Base-by-base conservation (phyloP, 441 rosid genomes). In the Breynia disticha region DNA sequence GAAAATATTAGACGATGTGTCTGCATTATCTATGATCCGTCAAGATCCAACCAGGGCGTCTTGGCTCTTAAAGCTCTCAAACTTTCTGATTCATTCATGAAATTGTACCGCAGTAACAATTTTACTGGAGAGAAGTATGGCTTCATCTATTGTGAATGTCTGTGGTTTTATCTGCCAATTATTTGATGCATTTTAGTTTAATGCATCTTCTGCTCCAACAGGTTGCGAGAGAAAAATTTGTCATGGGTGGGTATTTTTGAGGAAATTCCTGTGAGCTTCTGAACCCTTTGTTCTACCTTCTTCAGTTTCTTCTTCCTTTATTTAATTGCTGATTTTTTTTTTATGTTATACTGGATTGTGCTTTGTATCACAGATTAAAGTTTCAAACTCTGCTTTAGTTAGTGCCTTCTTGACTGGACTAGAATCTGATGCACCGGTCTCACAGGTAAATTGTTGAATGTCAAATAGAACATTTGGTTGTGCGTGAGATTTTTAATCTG, bases 231-330 rank as follows among this genome's bases (percentile, higher is more conserved):
- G 84, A 86, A 75, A 66, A 93, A 86, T 59, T 78, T 93, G 79
- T 82, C 98, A 44, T 93, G 98, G 98, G 87, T 84, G 79, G 97
- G 86, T 72, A 89, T 93, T 55, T 93, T 93, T 67, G 98, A 93
- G 69, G 98, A 93, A 69, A 93, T 93, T 54, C 98, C 98, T 19
- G 98, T 93, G 84, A 81, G 95, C 58, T 49, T 67, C 49, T 17
- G 37, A n/a, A 32, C n/a, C 49, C 19, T 37, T 55, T 5, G n/a
- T 55, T 55, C 43, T 19, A 1, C 3, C 11, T 11, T 11, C 58
- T 42, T n/a, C n/a, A n/a, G 19, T 42, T 42, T 55, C 43, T 41
- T 41, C 44, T 11, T 41, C 13, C 4, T 14, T 39, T 14, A 39
- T 41, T 41, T 11, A 41, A 41, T 41, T 9, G 13, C n/a, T 3